A percentile compares a stretch with the other conserved stretches of the same genome.
Evolutionary conservation across 805 yeast genomes (phyloP).

Genomic region (Candida suzukii): DNA sequence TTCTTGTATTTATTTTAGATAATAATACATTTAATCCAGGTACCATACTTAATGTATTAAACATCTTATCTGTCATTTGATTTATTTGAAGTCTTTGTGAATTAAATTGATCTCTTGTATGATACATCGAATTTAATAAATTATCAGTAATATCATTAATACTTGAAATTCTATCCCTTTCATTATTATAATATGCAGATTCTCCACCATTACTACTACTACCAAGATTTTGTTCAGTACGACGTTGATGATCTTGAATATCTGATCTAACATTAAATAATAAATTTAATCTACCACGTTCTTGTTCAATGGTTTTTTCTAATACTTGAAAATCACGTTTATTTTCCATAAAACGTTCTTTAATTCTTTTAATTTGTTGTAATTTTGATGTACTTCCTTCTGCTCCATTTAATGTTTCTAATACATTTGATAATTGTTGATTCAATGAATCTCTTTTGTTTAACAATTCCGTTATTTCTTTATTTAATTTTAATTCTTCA

Average conservation of each 20-base stretch:
- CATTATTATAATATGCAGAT: slow-evolving; percentile 75
- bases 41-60: slow-evolving; percentile 54
- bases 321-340: slow-evolving; percentile 55
- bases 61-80: slow-evolving; percentile 57
- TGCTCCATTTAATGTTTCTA: slow-evolving; percentile 37
- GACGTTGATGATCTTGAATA: slow-evolving; percentile 56
- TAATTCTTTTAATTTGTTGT: slow-evolving; percentile 79
- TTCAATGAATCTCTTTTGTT: slow-evolving; percentile 46
- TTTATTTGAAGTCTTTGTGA: slow-evolving; percentile 62
- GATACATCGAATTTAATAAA: slow-evolving; percentile 76
- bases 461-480: slow-evolving; percentile 44
- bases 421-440: slow-evolving; percentile 41
- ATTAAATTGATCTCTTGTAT: slow-evolving; percentile 78
- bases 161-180: slow-evolving; percentile 62
- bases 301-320: slow-evolving; percentile 38
- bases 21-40: slow-evolving; percentile 81
- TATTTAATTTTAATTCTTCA: slow-evolving; percentile 39
- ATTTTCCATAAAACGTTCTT: slow-evolving; percentile 69
- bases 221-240: slow-evolving; percentile 24
- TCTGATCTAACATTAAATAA: slow-evolving; percentile 73
- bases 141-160: slow-evolving; percentile 75
- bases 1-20: slow-evolving; percentile 76
- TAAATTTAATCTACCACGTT: slow-evolving; percentile 68
- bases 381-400: slow-evolving; percentile 48
- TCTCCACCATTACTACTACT: slow-evolving; percentile 25